A percentile compares a stretch with the other conserved stretches of the same genome.
Conservation (phyloP, 2,329 filamentous ascomycete genomes). For the Clonostachys rhizophaga region DNA sequence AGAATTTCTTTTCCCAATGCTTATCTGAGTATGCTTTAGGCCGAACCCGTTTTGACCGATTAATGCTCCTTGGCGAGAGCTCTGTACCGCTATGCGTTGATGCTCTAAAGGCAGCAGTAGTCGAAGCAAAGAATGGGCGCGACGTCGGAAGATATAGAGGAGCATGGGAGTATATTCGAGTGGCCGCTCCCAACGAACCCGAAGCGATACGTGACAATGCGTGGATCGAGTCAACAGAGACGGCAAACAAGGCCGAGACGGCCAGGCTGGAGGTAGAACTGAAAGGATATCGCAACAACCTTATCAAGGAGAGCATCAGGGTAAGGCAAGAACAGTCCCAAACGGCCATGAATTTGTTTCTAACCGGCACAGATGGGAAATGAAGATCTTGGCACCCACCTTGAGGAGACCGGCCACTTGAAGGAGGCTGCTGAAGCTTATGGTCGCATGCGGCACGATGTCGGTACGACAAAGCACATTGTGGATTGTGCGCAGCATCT, state of each 20-base stretch:
- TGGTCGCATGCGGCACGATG: conserved; percentile 83
- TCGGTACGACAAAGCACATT: conserved; percentile 78
- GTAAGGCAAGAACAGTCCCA: conserved; percentile 36
- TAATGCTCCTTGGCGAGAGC: conserved; percentile 74
- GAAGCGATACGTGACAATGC: conserved; percentile 62
- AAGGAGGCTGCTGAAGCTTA: conserved; percentile 71
- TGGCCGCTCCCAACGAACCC: conserved; percentile 60
- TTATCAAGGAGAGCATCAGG: conserved; percentile 94
- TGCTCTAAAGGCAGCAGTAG: conserved; percentile 72
- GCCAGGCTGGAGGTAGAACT: conserved; percentile 78
- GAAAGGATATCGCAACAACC: conserved; percentile 91
- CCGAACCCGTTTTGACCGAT: conserved; percentile 73
- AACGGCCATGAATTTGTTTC: neutral
- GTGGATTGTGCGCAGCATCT: conserved; percentile 77
- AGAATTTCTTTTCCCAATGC: neutral
- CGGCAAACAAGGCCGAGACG: conserved; percentile 64
- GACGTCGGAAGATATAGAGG: conserved; percentile 70
- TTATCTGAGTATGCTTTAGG: conserved; percentile 42
- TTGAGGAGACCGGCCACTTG: conserved; percentile 73
- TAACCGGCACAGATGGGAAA: conserved; percentile 73
- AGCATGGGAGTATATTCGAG: conserved; percentile 60
- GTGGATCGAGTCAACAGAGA: conserved; percentile 71
- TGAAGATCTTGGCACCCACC: conserved; percentile 84
- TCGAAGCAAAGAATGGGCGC: conserved; percentile 70
- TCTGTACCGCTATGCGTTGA: conserved; percentile 75